These are phyloP conservation scores for Saturnispora diversa DNA, from an alignment of 805 yeast species.

Conservation along the genomic window DNA sequence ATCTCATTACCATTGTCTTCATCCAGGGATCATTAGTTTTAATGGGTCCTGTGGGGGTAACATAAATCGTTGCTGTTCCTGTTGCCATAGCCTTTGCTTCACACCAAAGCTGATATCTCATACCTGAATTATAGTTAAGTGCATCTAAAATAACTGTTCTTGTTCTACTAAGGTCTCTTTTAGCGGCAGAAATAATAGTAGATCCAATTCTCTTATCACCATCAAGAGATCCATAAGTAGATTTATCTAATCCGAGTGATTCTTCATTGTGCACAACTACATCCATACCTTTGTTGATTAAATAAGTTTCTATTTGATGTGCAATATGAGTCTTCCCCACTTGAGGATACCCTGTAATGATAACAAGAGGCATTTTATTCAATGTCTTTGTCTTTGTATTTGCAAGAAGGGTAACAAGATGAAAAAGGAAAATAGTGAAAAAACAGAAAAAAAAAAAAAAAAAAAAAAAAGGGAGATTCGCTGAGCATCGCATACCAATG, in stretches of 20 bases:
- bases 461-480: too few relatives aligned
- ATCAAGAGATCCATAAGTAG: conserved; percentile 59
- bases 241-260: conserved; percentile 60
- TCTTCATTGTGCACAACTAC: conserved; percentile 75
- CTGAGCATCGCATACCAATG: too few relatives aligned
- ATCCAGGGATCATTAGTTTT: conserved; percentile 46
- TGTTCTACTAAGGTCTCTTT: conserved; percentile 61
- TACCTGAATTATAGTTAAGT: conserved; percentile 86
- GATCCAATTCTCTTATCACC: conserved; percentile 80
- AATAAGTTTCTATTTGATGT: conserved; percentile 42
- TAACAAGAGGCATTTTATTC: conserved; percentile 74
- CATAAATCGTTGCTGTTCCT: conserved; percentile 75
- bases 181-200: conserved; percentile 79
- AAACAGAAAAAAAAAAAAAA: too few relatives aligned
- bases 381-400: too few relatives aligned
- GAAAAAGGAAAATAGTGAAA: too few relatives aligned
- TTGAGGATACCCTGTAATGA: conserved; percentile 79
- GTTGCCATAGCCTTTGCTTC: conserved; percentile 84
- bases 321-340: conserved; percentile 82
- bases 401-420: too few relatives aligned
- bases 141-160: conserved; percentile 81
- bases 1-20: conserved; percentile 67
- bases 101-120: conserved; percentile 87
- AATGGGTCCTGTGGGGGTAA: conserved; percentile 40
- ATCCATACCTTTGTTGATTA: conserved; percentile 47